A percentile compares a stretch with the other conserved stretches of the same genome.
These are phyloP conservation scores for Colletotrichum tropicale DNA, from an alignment of 2,329 filamentous ascomycete genomes.

Conservation along the genomic window DNA sequence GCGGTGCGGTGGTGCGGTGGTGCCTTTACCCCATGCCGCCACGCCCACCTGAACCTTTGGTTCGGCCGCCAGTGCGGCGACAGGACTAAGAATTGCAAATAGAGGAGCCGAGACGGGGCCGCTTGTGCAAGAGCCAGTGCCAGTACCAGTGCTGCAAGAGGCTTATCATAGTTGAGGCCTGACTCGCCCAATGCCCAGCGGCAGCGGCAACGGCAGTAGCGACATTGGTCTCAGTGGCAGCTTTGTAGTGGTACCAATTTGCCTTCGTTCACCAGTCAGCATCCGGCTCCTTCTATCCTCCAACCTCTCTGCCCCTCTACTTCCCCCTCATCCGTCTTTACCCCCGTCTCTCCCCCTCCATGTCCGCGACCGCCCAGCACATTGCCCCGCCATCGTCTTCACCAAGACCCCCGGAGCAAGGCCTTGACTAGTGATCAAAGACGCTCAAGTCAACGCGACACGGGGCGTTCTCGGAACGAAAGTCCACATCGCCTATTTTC, in stretches of 20 bases:
- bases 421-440: constrained; percentile 9
- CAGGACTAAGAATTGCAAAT: neutral
- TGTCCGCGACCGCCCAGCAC: neutral
- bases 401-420: constrained; percentile 3
- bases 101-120: neutral
- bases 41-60: constrained; percentile 1
- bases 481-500: constrained; percentile 3
- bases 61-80: constrained; percentile 11
- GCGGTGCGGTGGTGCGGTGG: neutral
- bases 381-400: constrained; percentile 9
- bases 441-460: neutral
- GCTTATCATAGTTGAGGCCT: constrained; percentile 21
- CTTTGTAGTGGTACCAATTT: neutral
- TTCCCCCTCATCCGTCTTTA: neutral
- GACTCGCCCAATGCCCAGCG: constrained; percentile 17
- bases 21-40: neutral
- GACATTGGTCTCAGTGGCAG: neutral
- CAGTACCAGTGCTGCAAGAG: neutral
- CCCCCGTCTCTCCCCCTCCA: neutral
- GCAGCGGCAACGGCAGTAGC: neutral
- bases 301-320: neutral
- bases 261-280: neutral
- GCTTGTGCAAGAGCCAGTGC: constrained; percentile 6
- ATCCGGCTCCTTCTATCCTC: neutral
- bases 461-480: constrained; percentile 17